Evolutionary conservation across 768 basidiomycete species (phyloP), one percentile per base, ranked within the genome.

Genomic region (Agrocybe praecox): DNA sequence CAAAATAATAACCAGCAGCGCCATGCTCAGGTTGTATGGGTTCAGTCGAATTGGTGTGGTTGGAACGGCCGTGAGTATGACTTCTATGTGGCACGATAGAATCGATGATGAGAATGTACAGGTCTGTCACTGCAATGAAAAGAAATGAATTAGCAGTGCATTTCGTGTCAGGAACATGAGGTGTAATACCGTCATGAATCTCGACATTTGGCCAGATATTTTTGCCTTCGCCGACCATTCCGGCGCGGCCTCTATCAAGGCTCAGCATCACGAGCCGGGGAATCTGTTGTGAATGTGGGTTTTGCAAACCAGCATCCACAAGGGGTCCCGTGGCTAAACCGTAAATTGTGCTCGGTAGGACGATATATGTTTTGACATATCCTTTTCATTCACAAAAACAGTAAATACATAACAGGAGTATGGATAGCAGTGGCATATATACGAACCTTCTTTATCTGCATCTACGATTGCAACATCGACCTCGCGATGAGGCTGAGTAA

Each of bases 171-270:
- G 12, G 14, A 40, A n/a, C 36, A 6, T 15, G n/a, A 34, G 33
- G 5, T 15, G n/a, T 6, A n/a, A 14, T 50, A 81, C 82, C 70
- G 33, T 87, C 85, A 44, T 79, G 69, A 40, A 84, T 75, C 57
- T 83, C 64, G 2, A 86, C 80, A 55, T 84, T 72, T 0, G 81
- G 78, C 87, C 85, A 89, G 8, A 84, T 45, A 49, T 88, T 85
- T 62, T 76, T 71, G 0, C 89, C 88, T 43, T 76, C 64, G 1
- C 87, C 86, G 2, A 89, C 72, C 63, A 84, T 70, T 19, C 80
- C 84, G 1, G 74, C 82, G 33, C 76, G 76, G 12, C 76, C 75
- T 32, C 83, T 69, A 22, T 68, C 69, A 26, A 83, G 53, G 23
- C 75, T 67, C 2, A 73, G 72, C 34, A 71, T 65, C 32, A 84